These are phyloP conservation scores for Turritis glabra DNA, from an alignment of 345 rosid species.

Conservation along the genomic window DNA sequence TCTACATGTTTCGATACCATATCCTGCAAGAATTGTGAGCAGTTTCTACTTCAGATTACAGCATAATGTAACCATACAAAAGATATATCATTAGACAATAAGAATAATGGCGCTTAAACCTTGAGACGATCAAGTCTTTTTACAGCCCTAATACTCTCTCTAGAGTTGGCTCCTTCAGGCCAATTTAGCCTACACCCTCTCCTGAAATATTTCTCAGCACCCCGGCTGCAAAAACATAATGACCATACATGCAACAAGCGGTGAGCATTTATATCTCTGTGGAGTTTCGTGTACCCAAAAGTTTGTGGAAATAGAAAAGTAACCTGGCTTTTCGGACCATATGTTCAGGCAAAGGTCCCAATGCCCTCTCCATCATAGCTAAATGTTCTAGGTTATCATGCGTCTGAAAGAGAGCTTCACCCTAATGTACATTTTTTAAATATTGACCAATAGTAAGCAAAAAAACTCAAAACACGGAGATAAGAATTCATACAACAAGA, in stretches of 20 bases:
- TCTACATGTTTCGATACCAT: slow-evolving; percentile 55
- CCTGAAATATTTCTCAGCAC: slow-evolving; percentile 72
- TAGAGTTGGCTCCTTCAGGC: slow-evolving; percentile 87
- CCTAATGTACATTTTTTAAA: slow-evolving; percentile 41
- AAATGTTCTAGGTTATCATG: slow-evolving; percentile 86
- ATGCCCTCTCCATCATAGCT: slow-evolving; percentile 81
- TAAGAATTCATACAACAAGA: background rate
- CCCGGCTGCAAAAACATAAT: slow-evolving; percentile 46
- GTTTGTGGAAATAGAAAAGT: slow-evolving; percentile 5
- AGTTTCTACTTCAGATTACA: slow-evolving; percentile 23
- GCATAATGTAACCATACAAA: background rate
- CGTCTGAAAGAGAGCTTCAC: slow-evolving; percentile 80
- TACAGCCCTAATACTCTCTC: slow-evolving; percentile 85
- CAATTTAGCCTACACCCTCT: slow-evolving; percentile 67
- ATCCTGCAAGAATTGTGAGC: slow-evolving; percentile 46
- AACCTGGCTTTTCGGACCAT: slow-evolving; percentile 60
- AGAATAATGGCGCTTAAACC: slow-evolving; percentile 35
- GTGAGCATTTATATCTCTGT: slow-evolving; percentile 8
- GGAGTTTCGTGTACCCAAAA: background rate
- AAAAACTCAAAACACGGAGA: background rate
- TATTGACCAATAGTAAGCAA: slow-evolving; percentile 8
- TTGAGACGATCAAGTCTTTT: slow-evolving; percentile 63
- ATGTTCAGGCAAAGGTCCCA: slow-evolving; percentile 68
- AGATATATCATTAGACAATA: background rate
- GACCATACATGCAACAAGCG: background rate